Conservation (phyloP, 345 rosid species). For the Salix viminalis region DNA sequence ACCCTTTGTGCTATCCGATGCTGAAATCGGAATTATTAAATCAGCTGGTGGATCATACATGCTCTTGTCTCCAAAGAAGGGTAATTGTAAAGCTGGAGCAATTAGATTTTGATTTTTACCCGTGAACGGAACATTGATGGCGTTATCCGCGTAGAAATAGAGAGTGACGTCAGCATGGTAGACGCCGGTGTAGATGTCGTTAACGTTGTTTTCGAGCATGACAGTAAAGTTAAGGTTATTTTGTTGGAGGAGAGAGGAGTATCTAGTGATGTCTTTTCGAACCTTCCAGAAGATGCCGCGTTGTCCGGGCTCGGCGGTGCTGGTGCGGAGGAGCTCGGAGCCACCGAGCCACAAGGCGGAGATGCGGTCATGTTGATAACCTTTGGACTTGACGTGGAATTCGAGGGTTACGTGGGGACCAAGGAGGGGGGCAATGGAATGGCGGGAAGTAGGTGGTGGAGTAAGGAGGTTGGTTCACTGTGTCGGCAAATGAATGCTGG, state of each 20-base stretch:
- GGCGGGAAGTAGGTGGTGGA: slow-evolving; percentile 60
- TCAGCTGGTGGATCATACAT: slow-evolving; percentile 54
- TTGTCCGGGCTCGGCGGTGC: slow-evolving; percentile 73
- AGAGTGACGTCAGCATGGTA: slow-evolving; percentile 63
- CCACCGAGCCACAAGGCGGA: slow-evolving; percentile 82
- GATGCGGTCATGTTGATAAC: slow-evolving; percentile 75
- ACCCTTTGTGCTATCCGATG: slow-evolving; percentile 35
- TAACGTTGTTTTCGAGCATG: slow-evolving; percentile 88
- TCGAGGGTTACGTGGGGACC: slow-evolving; percentile 59
- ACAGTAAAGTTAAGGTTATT: slow-evolving; percentile 46
- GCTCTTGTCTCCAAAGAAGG: slow-evolving; percentile 2
- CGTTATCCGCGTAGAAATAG: slow-evolving; percentile 43
- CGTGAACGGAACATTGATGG: slow-evolving; percentile 14
- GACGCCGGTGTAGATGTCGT: slow-evolving; percentile 62
- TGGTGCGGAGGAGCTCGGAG: slow-evolving; percentile 78
- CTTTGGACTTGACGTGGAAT: slow-evolving; percentile 46
- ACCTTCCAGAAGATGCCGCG: slow-evolving; percentile 72
- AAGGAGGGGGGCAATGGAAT: slow-evolving; percentile 49
- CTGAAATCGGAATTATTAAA: slow-evolving; percentile 52
- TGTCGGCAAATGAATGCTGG: slow-evolving; percentile 78
- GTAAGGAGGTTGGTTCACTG: slow-evolving; percentile 63
- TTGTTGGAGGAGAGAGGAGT: slow-evolving; percentile 51
- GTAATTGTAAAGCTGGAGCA: not conserved
- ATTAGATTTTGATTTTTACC: not conserved
- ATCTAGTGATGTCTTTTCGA: slow-evolving; percentile 70